phyloP scores from a whole-genome alignment of 2,329 filamentous ascomycete genomes.

The Diaporthe sp. region DNA sequence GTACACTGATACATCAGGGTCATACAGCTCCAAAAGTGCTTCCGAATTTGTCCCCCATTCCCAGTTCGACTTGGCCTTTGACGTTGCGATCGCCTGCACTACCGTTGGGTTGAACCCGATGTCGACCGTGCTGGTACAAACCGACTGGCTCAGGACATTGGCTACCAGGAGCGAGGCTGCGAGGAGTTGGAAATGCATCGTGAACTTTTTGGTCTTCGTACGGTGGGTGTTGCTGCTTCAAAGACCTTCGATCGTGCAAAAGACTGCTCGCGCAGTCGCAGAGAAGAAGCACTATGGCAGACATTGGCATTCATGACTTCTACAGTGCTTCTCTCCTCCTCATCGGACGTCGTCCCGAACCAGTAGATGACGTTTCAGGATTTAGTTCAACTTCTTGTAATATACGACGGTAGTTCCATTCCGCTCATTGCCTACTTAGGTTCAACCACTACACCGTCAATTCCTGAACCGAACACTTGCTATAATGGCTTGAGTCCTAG shows the following conservation, averaged over 20 bases:
- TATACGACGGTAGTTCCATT: not conserved
- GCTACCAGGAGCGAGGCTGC: not conserved
- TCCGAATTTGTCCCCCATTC: not conserved
- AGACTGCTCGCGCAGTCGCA: too few species aligned
- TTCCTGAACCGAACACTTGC: not conserved
- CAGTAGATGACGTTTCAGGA: not conserved
- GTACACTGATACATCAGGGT: not conserved
- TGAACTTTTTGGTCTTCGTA: not conserved
- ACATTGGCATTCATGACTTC: not conserved
- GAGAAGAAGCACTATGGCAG: not conserved
- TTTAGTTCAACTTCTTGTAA: not conserved
- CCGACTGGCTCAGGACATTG: not conserved
- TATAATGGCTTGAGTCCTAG: not conserved
- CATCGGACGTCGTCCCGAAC: not conserved
- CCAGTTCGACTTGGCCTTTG: constrained; percentile 5
- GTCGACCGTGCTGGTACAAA: not conserved
- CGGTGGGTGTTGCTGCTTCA: not conserved
- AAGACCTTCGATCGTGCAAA: not conserved
- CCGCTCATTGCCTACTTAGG: not conserved
- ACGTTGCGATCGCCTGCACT: not conserved
- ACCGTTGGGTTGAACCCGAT: not conserved
- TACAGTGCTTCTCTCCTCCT: not conserved
- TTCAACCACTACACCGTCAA: not conserved
- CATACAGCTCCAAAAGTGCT: not conserved
- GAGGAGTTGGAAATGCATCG: not conserved